These are phyloP conservation scores for Suillus spraguei DNA, from an alignment of 768 basidiomycete species.

Conservation along the genomic window DNA sequence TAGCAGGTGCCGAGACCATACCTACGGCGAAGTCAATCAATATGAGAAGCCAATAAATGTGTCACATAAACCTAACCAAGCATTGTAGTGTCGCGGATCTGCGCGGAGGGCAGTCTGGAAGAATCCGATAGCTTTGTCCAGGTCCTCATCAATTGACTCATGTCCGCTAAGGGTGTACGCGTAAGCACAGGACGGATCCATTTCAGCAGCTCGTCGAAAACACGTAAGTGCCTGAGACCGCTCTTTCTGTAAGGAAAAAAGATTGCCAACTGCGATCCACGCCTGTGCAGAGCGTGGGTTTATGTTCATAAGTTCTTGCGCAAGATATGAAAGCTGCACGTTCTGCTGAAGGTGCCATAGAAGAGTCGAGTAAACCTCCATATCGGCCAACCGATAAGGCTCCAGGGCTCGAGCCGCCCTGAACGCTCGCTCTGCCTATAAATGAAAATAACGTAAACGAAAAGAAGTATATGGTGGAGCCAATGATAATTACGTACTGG, in stretches of 20 bases:
- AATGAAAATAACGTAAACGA: conserved; percentile 24
- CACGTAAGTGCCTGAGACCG: conserved; percentile 91
- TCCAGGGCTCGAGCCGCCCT: conserved; percentile 77
- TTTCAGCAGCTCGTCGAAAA: conserved; percentile 87
- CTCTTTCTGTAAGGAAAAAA: conserved; percentile 95
- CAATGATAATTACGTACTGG: conserved; percentile 58
- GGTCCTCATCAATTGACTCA: conserved; percentile 95
- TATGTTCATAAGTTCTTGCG: conserved; percentile 88
- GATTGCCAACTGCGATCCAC: conserved; percentile 97
- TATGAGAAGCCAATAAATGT: conserved; percentile 8
- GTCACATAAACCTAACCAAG: conserved; percentile 67
- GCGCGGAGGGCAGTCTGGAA: conserved; percentile 91
- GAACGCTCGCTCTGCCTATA: conserved; percentile 89
- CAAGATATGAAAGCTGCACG: conserved; percentile 86
- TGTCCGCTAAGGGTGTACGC: conserved; percentile 97
- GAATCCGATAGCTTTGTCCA: conserved; percentile 88
- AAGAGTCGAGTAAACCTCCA: conserved; percentile 96
- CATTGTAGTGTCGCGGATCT: conserved; percentile 95
- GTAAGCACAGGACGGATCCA: conserved; percentile 91
- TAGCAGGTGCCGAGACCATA: conserved; percentile 99
- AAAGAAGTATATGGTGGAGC: conserved; percentile 18
- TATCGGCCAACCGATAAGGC: conserved; percentile 88
- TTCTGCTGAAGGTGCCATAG: conserved; percentile 92
- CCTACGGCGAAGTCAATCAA: conserved; percentile 54
- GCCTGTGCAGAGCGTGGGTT: conserved; percentile 82